Percentiles rank a stretch among this genome's conserved stretches.
These are phyloP conservation scores for Leishmania tropica DNA, from an alignment of 208 protist species.

Conservation along the genomic window DNA sequence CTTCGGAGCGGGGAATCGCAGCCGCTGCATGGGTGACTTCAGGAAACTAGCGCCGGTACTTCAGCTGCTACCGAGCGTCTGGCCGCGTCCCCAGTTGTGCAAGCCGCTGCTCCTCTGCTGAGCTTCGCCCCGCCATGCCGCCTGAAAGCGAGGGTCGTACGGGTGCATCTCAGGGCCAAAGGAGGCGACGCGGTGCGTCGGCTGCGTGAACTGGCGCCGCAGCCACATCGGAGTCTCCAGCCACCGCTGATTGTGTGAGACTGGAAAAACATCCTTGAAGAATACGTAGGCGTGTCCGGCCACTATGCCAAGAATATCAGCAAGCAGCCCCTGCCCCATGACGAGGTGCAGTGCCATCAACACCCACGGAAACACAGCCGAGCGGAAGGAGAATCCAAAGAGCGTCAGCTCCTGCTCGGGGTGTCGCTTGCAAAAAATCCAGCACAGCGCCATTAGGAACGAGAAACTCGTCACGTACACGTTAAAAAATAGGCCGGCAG, in stretches of 20 bases:
- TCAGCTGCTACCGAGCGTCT: conserved; percentile 31
- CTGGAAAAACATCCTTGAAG: conserved; percentile 70
- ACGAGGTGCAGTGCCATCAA: conserved; percentile 78
- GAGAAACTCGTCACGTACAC: conserved; percentile 62
- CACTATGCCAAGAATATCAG: conserved; percentile 73
- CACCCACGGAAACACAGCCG: conserved; percentile 84
- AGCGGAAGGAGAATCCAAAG: conserved; percentile 81
- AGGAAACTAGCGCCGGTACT: background rate
- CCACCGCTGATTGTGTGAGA: conserved; percentile 53
- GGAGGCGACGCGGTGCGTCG: conserved; percentile 15
- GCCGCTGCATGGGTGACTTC: too few species aligned
- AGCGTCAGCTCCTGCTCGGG: conserved; percentile 56
- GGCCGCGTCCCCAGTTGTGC: conserved; percentile 41
- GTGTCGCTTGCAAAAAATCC: conserved; percentile 91
- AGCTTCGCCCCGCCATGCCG: conserved; percentile 10
- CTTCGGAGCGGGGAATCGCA: background rate
- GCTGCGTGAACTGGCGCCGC: conserved; percentile 32
- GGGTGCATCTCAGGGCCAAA: conserved; percentile 34
- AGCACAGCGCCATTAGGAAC: conserved; percentile 79
- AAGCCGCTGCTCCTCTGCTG: conserved; percentile 13
- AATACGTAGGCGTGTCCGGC: conserved; percentile 84
- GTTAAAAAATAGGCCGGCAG: conserved; percentile 39
- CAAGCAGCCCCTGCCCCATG: conserved; percentile 50
- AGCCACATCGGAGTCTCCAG: conserved; percentile 70
- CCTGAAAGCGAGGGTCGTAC: conserved; percentile 38